Evolutionary conservation across 129 eudicot genomes (phyloP).

Genomic region (Tanacetum coccineum): DNA sequence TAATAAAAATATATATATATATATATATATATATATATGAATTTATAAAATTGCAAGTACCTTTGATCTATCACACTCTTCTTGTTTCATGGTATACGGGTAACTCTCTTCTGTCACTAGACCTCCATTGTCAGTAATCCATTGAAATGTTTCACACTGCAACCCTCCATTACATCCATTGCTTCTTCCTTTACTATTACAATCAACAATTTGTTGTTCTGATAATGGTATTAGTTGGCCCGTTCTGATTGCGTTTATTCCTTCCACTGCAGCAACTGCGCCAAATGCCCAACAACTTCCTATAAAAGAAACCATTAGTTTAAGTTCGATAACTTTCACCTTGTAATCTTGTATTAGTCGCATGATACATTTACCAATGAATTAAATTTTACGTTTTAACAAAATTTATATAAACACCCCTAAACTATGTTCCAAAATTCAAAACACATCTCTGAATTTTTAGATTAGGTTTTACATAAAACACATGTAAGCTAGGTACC

Average conservation of each 20-base stretch:
- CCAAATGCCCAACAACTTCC: conserved; percentile 94
- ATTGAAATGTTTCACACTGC: conserved; percentile 69
- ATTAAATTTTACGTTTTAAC: too few species aligned
- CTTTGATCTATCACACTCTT: conserved; percentile 47
- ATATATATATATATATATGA: too few species aligned
- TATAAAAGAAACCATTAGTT: conserved; percentile 14
- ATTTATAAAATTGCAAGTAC: conserved; percentile 20
- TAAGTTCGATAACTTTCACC: too few species aligned
- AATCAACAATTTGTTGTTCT: conserved; percentile 77
- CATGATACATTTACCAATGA: too few species aligned
- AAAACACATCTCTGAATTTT: too few species aligned
- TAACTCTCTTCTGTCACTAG: conserved; percentile 53
- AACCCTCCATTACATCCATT: conserved; percentile 80
- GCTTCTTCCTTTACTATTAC: conserved; percentile 46
- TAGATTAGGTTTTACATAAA: too few species aligned
- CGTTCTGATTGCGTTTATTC: conserved; percentile 69
- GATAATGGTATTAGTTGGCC: conserved; percentile 56
- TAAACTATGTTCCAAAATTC: too few species aligned
- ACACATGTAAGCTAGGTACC: too few species aligned
- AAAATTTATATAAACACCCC: too few species aligned
- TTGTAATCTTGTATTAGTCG: too few species aligned
- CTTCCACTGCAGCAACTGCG: conserved; percentile 64
- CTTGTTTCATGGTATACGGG: conserved; percentile 59
- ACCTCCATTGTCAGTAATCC: conserved; percentile 54
- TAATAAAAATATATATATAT: too few species aligned